Evolutionary conservation across 2,329 filamentous ascomycete genomes (phyloP).

Genomic region (Aspergillus costaricaensis): DNA sequence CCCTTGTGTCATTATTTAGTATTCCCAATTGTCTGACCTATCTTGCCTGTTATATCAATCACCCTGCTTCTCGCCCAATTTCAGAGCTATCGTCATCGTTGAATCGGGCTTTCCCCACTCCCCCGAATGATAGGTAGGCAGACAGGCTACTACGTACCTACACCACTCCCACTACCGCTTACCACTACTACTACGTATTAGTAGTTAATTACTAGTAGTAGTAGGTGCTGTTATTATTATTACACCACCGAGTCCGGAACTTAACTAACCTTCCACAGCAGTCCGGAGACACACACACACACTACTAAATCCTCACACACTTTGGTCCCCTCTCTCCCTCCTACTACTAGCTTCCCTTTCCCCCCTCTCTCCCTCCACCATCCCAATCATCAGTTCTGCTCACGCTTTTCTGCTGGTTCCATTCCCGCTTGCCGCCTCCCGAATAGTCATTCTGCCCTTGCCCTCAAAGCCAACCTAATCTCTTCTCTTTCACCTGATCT

Average conservation of each 20-base stretch:
- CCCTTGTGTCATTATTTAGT: background rate
- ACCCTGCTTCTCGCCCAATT: background rate
- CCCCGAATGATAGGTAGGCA: slow-evolving; percentile 6
- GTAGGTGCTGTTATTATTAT: background rate
- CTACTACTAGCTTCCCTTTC: slow-evolving; percentile 12
- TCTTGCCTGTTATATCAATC: background rate
- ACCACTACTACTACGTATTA: background rate
- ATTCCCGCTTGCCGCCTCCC: slow-evolving; percentile 23
- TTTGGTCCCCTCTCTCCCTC: no score
- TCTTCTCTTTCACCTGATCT: slow-evolving; percentile 8
- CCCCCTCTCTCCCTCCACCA: background rate
- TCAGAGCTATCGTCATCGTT: slow-evolving; percentile 11
- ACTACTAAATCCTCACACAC: background rate
- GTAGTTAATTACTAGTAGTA: background rate
- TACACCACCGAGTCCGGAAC: background rate
- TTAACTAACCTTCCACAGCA: background rate
- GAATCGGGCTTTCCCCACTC: slow-evolving; percentile 9
- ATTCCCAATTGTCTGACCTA: background rate
- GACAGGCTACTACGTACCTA: no score
- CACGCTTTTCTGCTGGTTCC: slow-evolving; percentile 12
- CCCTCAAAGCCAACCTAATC: slow-evolving; percentile 22
- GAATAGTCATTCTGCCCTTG: slow-evolving; percentile 23
- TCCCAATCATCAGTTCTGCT: background rate
- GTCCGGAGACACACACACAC: background rate
- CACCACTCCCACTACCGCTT: slow-evolving; percentile 5